Evolutionary conservation across 805 yeast species (phyloP).

Genomic region (Candida bentonensis): DNA sequence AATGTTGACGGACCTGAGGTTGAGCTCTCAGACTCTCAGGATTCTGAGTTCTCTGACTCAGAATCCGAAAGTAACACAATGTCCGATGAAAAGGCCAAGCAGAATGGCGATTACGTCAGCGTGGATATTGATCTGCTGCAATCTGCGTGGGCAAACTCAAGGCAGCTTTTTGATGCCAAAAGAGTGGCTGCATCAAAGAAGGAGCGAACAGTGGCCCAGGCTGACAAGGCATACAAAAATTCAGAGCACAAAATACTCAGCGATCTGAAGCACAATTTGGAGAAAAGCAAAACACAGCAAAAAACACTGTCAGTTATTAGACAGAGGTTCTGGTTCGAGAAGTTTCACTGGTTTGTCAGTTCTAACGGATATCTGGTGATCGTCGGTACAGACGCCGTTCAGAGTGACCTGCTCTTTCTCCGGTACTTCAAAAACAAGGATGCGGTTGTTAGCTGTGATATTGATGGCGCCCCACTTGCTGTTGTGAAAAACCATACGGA

Average conservation of each 20-base stretch:
- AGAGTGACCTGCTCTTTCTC: constrained; percentile 66
- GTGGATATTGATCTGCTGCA: constrained; percentile 54
- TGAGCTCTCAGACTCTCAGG: constrained; percentile 23
- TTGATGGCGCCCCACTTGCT: constrained; percentile 60
- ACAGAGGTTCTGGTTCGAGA: constrained; percentile 81
- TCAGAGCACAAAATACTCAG: constrained; percentile 65
- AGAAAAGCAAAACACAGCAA: constrained; percentile 38
- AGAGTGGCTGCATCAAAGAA: constrained; percentile 67
- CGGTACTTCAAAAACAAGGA: constrained; percentile 67
- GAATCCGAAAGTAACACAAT: constrained; percentile 17
- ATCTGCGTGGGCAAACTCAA: constrained; percentile 82
- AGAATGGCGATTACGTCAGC: constrained; percentile 22
- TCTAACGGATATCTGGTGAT: constrained; percentile 77
- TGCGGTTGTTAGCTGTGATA: constrained; percentile 56
- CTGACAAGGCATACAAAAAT: constrained; percentile 63
- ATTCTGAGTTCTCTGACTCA: constrained; percentile 19
- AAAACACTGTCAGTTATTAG: constrained; percentile 42
- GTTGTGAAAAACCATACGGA: constrained; percentile 68
- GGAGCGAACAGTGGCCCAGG: constrained; percentile 62
- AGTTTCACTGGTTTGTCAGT: constrained; percentile 87
- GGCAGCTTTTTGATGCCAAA: constrained; percentile 64
- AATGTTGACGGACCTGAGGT: constrained; percentile 31
- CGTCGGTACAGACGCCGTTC: constrained; percentile 73
- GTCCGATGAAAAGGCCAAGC: constrained; percentile 3
- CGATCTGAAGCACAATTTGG: constrained; percentile 49